Evolutionary conservation across 2,329 filamentous ascomycete species (phyloP).

Genomic region (Ceratocystis harringtonii): DNA sequence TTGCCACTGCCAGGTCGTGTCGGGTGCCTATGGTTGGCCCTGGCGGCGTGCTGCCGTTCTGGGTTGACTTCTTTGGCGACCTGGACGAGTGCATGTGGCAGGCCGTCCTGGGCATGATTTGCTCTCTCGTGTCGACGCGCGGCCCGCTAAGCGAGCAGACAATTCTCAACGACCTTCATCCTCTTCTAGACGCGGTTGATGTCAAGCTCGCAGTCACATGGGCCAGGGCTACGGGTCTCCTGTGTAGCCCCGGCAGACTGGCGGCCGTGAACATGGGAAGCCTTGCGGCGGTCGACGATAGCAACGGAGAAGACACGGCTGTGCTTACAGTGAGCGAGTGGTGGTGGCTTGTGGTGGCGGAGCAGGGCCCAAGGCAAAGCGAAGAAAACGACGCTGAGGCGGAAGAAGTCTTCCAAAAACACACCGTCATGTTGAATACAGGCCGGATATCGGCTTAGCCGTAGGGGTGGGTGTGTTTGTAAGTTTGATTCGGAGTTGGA

Average conservation of each 20-base stretch:
- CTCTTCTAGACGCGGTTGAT: conserved; percentile 49
- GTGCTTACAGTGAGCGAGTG: conserved; percentile 40
- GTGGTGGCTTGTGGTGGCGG: conserved; percentile 51
- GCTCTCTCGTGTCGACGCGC: conserved; percentile 47
- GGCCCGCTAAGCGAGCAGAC: conserved; percentile 40
- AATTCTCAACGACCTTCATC: conserved; percentile 40
- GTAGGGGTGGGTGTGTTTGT: no score
- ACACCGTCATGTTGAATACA: conserved; percentile 15
- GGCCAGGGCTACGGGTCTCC: conserved; percentile 39
- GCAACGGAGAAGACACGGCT: not conserved
- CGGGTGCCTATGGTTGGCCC: conserved; percentile 31
- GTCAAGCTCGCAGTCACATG: conserved; percentile 43
- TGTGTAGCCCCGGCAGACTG: conserved; percentile 25
- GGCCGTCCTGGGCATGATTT: conserved; percentile 45
- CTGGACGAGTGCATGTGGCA: conserved; percentile 47
- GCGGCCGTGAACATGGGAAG: not conserved
- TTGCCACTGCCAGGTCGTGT: conserved; percentile 24
- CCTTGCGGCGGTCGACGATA: not conserved
- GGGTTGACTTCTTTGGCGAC: conserved; percentile 54
- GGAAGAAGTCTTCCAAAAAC: conserved; percentile 10
- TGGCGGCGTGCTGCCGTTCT: conserved; percentile 46
- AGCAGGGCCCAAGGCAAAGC: conserved; percentile 19
- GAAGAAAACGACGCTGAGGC: conserved; percentile 1
- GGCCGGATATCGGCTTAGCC: not conserved
- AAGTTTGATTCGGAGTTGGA: no score